These are phyloP conservation scores for Fusarium anguioides DNA, from an alignment of 2,329 filamentous ascomycete species.

Conservation along the genomic window DNA sequence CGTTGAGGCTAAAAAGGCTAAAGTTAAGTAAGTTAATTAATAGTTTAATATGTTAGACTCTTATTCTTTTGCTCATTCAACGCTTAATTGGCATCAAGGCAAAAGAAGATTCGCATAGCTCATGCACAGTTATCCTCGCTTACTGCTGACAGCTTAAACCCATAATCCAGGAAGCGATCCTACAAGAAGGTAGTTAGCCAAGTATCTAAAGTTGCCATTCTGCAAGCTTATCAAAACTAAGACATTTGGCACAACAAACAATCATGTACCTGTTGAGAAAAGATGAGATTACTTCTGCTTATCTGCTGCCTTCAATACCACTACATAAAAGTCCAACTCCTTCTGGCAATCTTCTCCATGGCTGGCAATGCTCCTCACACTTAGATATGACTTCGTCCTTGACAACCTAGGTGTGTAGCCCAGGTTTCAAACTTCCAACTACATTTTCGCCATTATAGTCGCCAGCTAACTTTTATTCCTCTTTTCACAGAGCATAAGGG, in stretches of 20 bases:
- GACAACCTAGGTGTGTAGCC: constrained; percentile 2
- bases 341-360: constrained; percentile 30
- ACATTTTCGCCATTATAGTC: constrained; percentile 19
- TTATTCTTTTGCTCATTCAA: neutral
- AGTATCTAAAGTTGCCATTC: neutral
- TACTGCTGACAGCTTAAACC: neutral
- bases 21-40: neutral
- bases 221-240: neutral
- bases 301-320: constrained; percentile 7
- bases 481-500: constrained; percentile 72
- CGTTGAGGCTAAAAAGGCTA: neutral
- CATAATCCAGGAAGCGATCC: neutral
- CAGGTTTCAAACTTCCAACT: constrained; percentile 16
- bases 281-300: constrained; percentile 40
- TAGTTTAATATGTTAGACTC: neutral
- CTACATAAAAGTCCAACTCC: constrained; percentile 29
- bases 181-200: neutral
- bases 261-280: constrained; percentile 16
- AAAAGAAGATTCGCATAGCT: neutral
- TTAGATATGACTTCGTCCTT: constrained; percentile 20
- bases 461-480: constrained; percentile 25
- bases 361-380: constrained; percentile 17
- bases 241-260: constrained; percentile 1
- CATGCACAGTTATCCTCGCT: neutral
- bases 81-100: neutral